Conservation (phyloP, 2,329 filamentous ascomycete genomes). For the Elsinoe necatrix region DNA sequence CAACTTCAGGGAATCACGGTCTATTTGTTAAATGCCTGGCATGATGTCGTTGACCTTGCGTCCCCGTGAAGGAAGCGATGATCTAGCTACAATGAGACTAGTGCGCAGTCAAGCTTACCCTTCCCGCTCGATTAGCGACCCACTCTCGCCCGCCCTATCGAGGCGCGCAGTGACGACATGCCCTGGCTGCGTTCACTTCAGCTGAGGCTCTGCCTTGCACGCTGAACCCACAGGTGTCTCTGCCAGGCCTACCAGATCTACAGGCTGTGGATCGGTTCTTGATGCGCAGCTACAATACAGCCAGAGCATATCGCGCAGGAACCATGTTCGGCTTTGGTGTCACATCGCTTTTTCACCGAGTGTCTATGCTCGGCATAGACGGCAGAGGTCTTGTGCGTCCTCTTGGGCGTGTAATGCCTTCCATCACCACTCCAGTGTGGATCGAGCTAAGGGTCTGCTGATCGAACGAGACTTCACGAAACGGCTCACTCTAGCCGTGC, state of each 20-base stretch:
- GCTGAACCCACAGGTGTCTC: background rate
- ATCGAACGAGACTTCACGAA: slow-evolving; percentile 5
- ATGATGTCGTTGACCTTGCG: slow-evolving; percentile 10
- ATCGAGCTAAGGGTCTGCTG: slow-evolving; percentile 10
- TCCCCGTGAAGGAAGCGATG: slow-evolving; percentile 3
- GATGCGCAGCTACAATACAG: background rate
- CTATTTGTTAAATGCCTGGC: slow-evolving; percentile 4
- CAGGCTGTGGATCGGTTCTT: background rate
- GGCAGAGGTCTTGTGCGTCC: background rate
- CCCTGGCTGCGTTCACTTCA: slow-evolving; percentile 10
- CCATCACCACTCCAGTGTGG: background rate
- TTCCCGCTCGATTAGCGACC: background rate
- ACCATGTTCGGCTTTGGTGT: background rate
- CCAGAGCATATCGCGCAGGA: background rate
- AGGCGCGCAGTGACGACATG: slow-evolving; percentile 14
- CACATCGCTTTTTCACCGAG: background rate
- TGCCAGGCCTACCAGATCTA: background rate
- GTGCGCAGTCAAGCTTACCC: slow-evolving; percentile 4
- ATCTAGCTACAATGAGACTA: background rate
- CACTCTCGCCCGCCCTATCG: slow-evolving; percentile 12
- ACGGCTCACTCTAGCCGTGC: slow-evolving; percentile 3
- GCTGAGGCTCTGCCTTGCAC: slow-evolving; percentile 7
- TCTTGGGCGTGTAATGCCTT: slow-evolving; percentile 11
- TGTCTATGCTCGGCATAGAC: slow-evolving; percentile 12
- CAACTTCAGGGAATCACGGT: background rate